Conservation (phyloP, 2,329 filamentous ascomycete genomes). For the Paraphaeosphaeria minitans region DNA sequence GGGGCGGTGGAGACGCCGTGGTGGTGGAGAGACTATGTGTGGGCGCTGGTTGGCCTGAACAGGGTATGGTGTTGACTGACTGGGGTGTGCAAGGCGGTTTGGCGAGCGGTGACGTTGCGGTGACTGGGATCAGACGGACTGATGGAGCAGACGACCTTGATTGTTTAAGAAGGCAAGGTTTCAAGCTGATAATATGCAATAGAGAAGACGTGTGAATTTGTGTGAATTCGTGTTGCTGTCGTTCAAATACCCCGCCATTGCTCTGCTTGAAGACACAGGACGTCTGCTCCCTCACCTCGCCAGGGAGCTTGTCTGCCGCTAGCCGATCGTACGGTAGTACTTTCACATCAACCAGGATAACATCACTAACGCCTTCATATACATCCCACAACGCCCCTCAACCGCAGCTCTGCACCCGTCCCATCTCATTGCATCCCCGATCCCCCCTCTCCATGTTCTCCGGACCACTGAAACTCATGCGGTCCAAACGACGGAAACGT, state of each 20-base stretch:
- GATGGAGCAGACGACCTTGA: background rate
- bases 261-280: conserved; percentile 20
- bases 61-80: background rate
- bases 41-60: background rate
- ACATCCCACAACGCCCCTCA: no score
- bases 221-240: background rate
- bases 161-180: background rate
- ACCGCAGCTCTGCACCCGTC: no score
- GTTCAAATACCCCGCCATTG: background rate
- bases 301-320: conserved; percentile 39
- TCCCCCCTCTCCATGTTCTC: background rate
- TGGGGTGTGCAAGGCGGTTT: background rate
- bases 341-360: no score
- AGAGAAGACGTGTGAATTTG: no score
- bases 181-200: background rate
- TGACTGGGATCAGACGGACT: background rate
- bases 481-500: conserved; percentile 40
- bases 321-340: conserved; percentile 18
- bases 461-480: conserved; percentile 29
- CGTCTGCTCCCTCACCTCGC: conserved; percentile 19
- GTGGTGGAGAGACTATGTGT: background rate
- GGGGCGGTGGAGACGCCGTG: conserved; percentile 10
- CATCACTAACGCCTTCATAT: no score
- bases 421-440: background rate
- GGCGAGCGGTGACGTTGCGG: conserved; percentile 6